Percentiles rank a stretch among this genome's conserved stretches.
phyloP scores from a whole-genome alignment of 208 protist species.

The Crithidia mellificae region DNA sequence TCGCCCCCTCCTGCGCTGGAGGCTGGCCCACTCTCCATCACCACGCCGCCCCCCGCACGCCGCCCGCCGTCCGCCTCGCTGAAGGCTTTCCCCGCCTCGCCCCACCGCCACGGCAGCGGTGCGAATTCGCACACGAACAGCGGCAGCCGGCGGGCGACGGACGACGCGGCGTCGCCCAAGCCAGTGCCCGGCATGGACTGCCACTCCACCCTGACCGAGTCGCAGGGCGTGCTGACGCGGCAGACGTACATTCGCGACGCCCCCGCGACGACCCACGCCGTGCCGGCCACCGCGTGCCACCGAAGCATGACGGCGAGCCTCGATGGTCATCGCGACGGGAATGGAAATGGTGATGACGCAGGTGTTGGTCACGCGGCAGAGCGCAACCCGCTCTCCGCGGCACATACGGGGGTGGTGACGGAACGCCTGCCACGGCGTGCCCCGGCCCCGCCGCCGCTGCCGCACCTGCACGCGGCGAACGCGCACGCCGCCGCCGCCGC shows the following conservation, averaged over 20 bases:
- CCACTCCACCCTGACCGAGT: slow-evolving; percentile 16
- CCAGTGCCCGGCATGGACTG: neutral
- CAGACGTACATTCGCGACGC: slow-evolving; percentile 9
- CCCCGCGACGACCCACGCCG: neutral
- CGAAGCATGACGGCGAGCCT: neutral
- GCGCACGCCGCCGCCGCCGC: neutral
- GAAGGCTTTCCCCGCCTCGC: neutral
- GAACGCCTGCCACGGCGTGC: neutral
- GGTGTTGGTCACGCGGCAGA: neutral
- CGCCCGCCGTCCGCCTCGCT: neutral
- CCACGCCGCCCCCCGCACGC: neutral
- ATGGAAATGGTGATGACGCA: too few relatives aligned
- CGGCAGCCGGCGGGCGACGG: neutral
- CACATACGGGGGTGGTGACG: neutral
- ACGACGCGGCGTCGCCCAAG: neutral
- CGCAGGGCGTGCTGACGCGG: slow-evolving; percentile 18
- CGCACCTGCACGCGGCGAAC: neutral
- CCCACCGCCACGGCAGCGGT: neutral
- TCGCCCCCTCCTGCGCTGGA: neutral
- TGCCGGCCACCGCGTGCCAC: neutral
- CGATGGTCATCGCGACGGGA: too few relatives aligned
- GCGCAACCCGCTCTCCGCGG: neutral
- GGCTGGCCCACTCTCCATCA: neutral
- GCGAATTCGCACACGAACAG: neutral
- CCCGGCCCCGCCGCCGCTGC: neutral